Evolutionary conservation across 331 rosid species (phyloP).

Genomic region (Rhamnella rubrinervis): DNA sequence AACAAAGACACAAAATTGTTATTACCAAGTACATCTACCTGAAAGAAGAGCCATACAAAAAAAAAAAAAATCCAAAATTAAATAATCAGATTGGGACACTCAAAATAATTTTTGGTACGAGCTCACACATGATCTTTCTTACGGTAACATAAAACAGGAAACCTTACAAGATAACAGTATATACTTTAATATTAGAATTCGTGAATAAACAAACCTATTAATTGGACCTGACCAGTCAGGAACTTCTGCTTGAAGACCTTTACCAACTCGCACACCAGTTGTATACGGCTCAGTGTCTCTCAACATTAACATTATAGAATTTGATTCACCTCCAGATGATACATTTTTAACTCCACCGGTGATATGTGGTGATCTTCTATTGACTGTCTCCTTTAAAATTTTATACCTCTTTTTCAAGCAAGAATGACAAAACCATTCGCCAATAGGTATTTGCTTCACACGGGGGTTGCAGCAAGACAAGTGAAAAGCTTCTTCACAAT

Average conservation of each 20-base stretch:
- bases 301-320: constrained; percentile 59
- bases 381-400: constrained; percentile 46
- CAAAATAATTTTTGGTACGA: not conserved
- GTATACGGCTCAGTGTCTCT: constrained; percentile 52
- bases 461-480: constrained; percentile 66
- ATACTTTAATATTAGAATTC: not conserved
- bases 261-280: constrained; percentile 74
- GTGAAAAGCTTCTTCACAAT: constrained; percentile 88
- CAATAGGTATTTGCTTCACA: constrained; percentile 53
- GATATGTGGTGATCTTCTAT: constrained; percentile 38
- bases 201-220: constrained; percentile 45
- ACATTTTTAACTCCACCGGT: constrained; percentile 37
- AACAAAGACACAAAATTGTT: no score
- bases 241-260: constrained; percentile 93
- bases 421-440: constrained; percentile 91
- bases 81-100: no score
- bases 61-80: no score
- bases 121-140: not conserved
- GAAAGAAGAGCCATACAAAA: not conserved
- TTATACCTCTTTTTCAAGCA: constrained; percentile 62
- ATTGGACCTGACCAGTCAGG: constrained; percentile 75
- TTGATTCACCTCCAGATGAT: constrained; percentile 48
- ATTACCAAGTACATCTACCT: not conserved
- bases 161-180: not conserved
- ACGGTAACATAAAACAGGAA: not conserved